Evolutionary conservation across 2,329 filamentous ascomycete genomes (phyloP), one percentile per base, ranked within the genome.

Genomic region (Alternaria sp.): DNA sequence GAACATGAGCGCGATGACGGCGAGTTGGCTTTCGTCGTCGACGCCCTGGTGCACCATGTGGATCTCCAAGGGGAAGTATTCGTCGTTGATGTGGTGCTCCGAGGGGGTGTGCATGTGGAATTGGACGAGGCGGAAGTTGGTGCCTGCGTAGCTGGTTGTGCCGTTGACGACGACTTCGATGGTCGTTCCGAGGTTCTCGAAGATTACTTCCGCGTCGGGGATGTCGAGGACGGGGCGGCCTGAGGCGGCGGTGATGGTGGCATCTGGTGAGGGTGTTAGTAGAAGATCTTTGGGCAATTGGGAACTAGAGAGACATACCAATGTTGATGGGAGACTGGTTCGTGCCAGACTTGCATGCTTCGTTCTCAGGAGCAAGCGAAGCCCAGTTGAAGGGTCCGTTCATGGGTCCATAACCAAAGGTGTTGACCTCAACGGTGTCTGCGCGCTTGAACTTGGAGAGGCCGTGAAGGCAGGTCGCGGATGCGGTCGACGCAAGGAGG

Each of bases 71-170:
- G 73, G 82, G 67, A 78, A 83, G 71, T 81, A 81, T 66, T 85
- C 82, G n/a, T 80, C 78, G 58, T 79, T 74, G 59, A 88, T 79
- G 50, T 83, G 81, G 69, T 89, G 87, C 80, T 89, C 87, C 46
- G 85, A 85, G 0, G 87, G 86, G 0, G 85, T 85, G 71, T 89
- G 87, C 78, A 89, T 87, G 75, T 89, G 87, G 78, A 88, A 88
- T 67, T 89, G 87, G 50, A 77, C 77, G 13, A 88, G 79, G 0
- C 67, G 71, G 73, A 83, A 87, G 15, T 78, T 71, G 15, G 74
- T 74, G 28, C 78, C 80, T 2, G 69, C 77, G 23, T 84, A 72
- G 0, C 68, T 78, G 4, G 86, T 81, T 11, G 80, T 84, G 28
- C 85, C 85, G 53, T 83, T 84, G 60, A 84, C 84, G 28, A 88